Base-by-base conservation (phyloP, 2,329 filamentous ascomycete genomes). In the Xenoacremonium recifei region DNA sequence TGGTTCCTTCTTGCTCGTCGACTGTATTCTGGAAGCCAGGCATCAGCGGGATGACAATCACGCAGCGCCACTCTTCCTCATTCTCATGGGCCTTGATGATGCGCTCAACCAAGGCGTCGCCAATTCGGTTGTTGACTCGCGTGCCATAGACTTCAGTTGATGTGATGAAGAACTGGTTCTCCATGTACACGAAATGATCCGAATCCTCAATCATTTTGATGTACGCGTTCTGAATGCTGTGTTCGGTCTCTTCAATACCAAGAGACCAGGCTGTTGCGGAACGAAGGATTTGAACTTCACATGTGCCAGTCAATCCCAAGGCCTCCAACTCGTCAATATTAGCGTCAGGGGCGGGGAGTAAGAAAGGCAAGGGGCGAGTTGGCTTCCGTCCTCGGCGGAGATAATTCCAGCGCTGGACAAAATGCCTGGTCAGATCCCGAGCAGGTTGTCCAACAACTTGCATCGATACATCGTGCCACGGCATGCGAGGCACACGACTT, bases 21-120 rank as follows among this genome's bases (percentile, higher is more conserved):
- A 99, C 92, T 0, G 90, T 95, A 59, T 95, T 96, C 66, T 97
- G 91, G 68, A 97, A 99, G 3, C 93, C 93, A n/a, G 93, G 93
- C 83, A 99, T 95, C 21, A 99, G 75, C 2, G 93, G 93, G 45
- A 99, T 95, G 48, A 97, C 68, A 50, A 97, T 86, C 46, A 90
- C 84, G 29, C 87, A 89, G 49, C 88, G 84, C 93, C 93, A 99
- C 40, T 89, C 83, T 63, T 97, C 89, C 37, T 85, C 82, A 25
- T 95, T 89, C 53, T 85, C 79, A 53, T 89, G 79, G 0, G 93
- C 93, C 44, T 88, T 81, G 47, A 91, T 85, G 56, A 95, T 93
- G 36, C 93, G 87, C 57, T 96, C 87, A 7, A 97, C 92, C 21
- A 99, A 74, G 3, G 93, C 92, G 67, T 97, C 92, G 37, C 92